These are phyloP conservation scores for Nissolia schottii DNA, from an alignment of 306 rosid species.

Conservation along the genomic window DNA sequence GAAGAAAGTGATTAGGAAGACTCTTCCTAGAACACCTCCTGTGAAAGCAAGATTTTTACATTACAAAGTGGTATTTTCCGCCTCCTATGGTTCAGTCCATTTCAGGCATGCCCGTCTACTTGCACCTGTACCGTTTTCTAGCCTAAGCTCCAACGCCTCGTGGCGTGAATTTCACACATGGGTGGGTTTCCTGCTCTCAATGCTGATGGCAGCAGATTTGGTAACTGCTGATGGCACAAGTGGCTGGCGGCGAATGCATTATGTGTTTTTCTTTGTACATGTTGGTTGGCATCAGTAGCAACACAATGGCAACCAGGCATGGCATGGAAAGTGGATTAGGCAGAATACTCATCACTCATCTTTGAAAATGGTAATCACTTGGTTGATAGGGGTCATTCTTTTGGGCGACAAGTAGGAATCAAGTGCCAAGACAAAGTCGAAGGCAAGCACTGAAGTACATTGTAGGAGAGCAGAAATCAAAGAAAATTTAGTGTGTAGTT, in stretches of 20 bases:
- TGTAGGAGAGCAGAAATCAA: not conserved
- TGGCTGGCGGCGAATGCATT: not conserved
- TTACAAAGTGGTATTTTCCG: not conserved
- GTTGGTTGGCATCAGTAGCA: too few species aligned
- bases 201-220: too few species aligned
- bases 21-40: not conserved
- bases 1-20: conserved; percentile 9
- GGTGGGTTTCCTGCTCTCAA: not conserved
- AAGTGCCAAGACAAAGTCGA: not conserved
- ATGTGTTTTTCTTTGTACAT: not conserved
- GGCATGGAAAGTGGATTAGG: not conserved
- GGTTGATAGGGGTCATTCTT: not conserved
- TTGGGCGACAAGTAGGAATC: not conserved
- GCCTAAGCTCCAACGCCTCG: not conserved
- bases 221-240: too few species aligned
- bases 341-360: not conserved
- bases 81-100: not conserved
- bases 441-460: not conserved
- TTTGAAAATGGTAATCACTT: not conserved
- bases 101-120: not conserved
- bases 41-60: not conserved
- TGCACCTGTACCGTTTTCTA: not conserved
- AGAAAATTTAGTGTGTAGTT: not conserved
- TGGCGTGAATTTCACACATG: not conserved
- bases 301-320: not conserved